A percentile compares a stretch with the other conserved stretches of the same genome.
These are phyloP conservation scores for Ceratocystiopsis sp. DNA, from an alignment of 2,329 filamentous ascomycete genomes.

Conservation along the genomic window DNA sequence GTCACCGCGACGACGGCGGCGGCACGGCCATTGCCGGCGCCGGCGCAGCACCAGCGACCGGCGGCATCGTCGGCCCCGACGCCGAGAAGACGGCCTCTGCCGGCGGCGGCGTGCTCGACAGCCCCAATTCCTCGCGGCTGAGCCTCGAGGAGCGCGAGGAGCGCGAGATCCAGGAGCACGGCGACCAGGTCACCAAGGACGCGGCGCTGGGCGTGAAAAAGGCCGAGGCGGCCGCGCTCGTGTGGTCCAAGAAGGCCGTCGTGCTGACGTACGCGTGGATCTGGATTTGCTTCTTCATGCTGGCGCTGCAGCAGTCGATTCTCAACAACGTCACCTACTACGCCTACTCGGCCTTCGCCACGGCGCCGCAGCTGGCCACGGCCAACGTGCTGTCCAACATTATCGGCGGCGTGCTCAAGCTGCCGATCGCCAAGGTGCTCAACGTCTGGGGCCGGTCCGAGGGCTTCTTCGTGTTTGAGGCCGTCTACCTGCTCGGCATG, in stretches of 20 bases:
- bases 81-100: neutral
- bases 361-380: slow-evolving; percentile 36
- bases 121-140: slow-evolving; percentile 3
- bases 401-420: slow-evolving; percentile 43
- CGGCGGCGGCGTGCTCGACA: neutral
- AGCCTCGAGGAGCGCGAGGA: slow-evolving; percentile 8
- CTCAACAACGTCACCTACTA: slow-evolving; percentile 25
- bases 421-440: slow-evolving; percentile 49
- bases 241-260: slow-evolving; percentile 24
- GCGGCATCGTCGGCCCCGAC: too few relatives aligned
- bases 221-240: slow-evolving; percentile 29
- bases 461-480: slow-evolving; percentile 37
- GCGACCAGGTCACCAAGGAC: slow-evolving; percentile 6
- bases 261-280: slow-evolving; percentile 17
- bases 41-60: too few relatives aligned
- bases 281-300: slow-evolving; percentile 24
- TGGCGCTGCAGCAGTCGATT: slow-evolving; percentile 21
- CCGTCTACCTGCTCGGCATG: slow-evolving; percentile 32
- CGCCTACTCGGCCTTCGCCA: slow-evolving; percentile 31
- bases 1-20: too few relatives aligned
- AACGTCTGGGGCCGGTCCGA: slow-evolving; percentile 51
- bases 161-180: slow-evolving; percentile 5
- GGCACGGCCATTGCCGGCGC: too few relatives aligned
- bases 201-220: slow-evolving; percentile 29
- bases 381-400: slow-evolving; percentile 35